phyloP scores from a whole-genome alignment of 2,329 filamentous ascomycete species.

The Penicillium sp. region DNA sequence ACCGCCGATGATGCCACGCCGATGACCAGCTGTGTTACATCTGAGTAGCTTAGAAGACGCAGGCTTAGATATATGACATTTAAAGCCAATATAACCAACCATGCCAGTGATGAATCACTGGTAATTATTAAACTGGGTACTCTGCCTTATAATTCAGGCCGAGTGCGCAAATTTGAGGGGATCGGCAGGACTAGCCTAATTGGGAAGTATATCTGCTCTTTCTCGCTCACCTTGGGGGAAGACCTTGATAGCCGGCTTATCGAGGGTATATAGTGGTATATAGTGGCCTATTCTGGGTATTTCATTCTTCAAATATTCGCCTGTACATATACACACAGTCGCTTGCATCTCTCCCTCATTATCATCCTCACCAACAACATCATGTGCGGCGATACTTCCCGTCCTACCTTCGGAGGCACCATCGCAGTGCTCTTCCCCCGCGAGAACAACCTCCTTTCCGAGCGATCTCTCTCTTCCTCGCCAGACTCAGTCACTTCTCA shows the following conservation, averaged over 20 bases:
- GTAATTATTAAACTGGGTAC: neutral
- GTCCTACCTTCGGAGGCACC: constrained; percentile 47
- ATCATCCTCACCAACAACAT: constrained; percentile 5
- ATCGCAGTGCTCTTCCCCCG: constrained; percentile 40
- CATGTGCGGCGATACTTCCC: constrained; percentile 57
- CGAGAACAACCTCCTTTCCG: constrained; percentile 5
- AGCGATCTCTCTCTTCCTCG: constrained; percentile 23
- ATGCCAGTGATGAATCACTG: too few species aligned
- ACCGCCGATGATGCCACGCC: too few species aligned
- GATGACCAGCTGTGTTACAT: too few species aligned
- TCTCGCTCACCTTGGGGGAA: constrained; percentile 28
- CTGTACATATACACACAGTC: neutral
- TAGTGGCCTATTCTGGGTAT: too few species aligned
- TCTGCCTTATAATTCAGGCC: neutral
- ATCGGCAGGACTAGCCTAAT: constrained; percentile 15
- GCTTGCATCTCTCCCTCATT: neutral
- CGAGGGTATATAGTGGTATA: too few species aligned
- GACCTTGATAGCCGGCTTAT: too few species aligned
- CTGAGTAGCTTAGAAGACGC: too few species aligned
- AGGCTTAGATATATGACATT: too few species aligned
- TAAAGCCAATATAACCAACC: too few species aligned
- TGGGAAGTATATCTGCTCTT: constrained; percentile 30
- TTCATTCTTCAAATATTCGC: too few species aligned
- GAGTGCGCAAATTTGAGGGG: constrained; percentile 23
- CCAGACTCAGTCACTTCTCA: constrained; percentile 23